phyloP scores from a whole-genome alignment of 176 grass and related monocot genomes.

The Musa itinerans region DNA sequence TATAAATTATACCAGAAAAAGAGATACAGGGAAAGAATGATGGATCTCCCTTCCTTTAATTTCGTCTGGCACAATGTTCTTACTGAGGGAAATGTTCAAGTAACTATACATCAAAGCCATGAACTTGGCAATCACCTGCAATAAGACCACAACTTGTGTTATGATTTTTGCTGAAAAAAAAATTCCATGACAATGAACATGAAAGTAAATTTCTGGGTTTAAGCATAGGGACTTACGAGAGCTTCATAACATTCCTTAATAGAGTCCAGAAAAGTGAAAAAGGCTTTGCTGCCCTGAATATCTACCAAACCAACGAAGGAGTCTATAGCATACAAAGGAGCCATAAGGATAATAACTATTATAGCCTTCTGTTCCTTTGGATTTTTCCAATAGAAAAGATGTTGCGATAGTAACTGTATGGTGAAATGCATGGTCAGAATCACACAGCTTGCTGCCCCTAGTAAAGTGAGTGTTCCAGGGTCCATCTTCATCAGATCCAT shows the following conservation, averaged over 20 bases:
- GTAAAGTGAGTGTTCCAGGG: slow-evolving; percentile 62
- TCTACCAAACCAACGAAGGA: slow-evolving; percentile 92
- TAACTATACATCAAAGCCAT: slow-evolving; percentile 99
- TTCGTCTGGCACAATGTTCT: slow-evolving; percentile 93
- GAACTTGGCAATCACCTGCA: slow-evolving; percentile 97
- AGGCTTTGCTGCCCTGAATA: slow-evolving; percentile 79
- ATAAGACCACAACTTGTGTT: slow-evolving; percentile 3
- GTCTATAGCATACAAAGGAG: slow-evolving; percentile 77
- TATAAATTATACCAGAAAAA: slow-evolving; percentile 72
- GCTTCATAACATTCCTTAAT: slow-evolving; percentile 98
- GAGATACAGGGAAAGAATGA: slow-evolving; percentile 90
- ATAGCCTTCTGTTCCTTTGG: slow-evolving; percentile 97
- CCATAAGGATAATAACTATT: slow-evolving; percentile 89
- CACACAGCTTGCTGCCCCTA: slow-evolving; percentile 79
- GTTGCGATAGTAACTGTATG: slow-evolving; percentile 77
- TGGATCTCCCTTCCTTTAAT: slow-evolving; percentile 95
- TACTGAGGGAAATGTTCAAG: slow-evolving; percentile 96
- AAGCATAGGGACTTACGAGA: slow-evolving; percentile 44
- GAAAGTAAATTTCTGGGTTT: background rate
- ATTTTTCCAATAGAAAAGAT: slow-evolving; percentile 99
- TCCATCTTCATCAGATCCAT: slow-evolving; percentile 85
- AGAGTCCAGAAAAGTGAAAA: slow-evolving; percentile 91
- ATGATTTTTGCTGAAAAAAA: background rate
- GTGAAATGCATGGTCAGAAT: slow-evolving; percentile 96
- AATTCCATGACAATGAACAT: background rate